Evolutionary conservation across 2,329 filamentous ascomycete species (phyloP).

Genomic region (Lachnellula occidentalis): DNA sequence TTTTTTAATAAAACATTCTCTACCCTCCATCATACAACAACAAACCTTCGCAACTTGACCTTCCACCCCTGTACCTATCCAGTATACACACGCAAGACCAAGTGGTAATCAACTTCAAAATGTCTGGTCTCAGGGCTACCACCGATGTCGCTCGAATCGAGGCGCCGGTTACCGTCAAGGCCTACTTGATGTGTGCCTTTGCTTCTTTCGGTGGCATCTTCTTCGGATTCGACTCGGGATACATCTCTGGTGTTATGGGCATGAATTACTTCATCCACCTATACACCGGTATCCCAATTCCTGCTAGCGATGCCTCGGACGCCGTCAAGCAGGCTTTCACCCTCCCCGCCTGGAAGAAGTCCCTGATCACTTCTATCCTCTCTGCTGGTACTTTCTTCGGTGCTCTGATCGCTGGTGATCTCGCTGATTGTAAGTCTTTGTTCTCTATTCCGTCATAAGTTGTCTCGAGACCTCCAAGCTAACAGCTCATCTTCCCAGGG

Average conservation of each 20-base stretch:
- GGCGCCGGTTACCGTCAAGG: constrained; percentile 63
- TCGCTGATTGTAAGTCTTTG: constrained; percentile 51
- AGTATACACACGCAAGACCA: too few species aligned
- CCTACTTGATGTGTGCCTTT: constrained; percentile 65
- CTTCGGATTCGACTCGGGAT: constrained; percentile 68
- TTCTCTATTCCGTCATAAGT: neutral
- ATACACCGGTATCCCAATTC: constrained; percentile 21
- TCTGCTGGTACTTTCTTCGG: constrained; percentile 78
- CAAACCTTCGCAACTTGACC: too few species aligned
- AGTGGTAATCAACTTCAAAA: neutral
- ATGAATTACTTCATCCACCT: constrained; percentile 40
- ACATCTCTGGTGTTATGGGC: constrained; percentile 55
- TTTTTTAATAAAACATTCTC: too few species aligned
- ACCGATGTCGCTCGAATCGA: constrained; percentile 64
- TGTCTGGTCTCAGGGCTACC: constrained; percentile 12
- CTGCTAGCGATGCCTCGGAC: constrained; percentile 8
- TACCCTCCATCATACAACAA: too few species aligned
- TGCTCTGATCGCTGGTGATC: constrained; percentile 69
- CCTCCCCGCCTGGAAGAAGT: constrained; percentile 39
- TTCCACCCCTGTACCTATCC: neutral
- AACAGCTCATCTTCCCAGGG: constrained; percentile 29
- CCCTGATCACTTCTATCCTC: constrained; percentile 44
- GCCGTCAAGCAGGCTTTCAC: constrained; percentile 19
- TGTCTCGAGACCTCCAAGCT: neutral
- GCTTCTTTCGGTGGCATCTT: constrained; percentile 58